phyloP scores from a whole-genome alignment of 2,329 filamentous ascomycete genomes.

The Nannizzia gypsea region DNA sequence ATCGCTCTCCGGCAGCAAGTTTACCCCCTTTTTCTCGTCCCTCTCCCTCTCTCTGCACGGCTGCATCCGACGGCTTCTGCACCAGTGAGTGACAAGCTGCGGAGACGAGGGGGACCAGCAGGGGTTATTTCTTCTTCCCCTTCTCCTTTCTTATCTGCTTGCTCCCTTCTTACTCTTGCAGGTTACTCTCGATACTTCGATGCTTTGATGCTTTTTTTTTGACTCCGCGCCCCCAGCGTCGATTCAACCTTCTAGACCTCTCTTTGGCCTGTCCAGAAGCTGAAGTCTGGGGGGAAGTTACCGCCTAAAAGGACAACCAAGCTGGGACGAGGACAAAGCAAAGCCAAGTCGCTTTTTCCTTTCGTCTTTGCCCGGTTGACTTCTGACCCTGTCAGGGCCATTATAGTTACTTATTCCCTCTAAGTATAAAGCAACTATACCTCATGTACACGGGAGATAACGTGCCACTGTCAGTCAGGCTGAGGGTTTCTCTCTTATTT shows the following conservation, averaged over 20 bases:
- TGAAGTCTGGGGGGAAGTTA: too few species aligned
- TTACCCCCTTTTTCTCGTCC: not conserved
- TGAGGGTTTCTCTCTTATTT: not conserved
- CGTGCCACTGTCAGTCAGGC: not conserved
- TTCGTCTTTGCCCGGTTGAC: too few species aligned
- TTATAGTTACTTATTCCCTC: too few species aligned
- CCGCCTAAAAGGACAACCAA: not conserved
- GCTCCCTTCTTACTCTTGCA: too few species aligned
- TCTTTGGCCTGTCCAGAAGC: too few species aligned
- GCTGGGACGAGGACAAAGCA: not conserved
- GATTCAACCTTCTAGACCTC: not conserved
- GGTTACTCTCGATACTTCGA: too few species aligned
- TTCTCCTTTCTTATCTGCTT: too few species aligned
- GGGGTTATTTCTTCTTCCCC: too few species aligned
- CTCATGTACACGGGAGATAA: not conserved
- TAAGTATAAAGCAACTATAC: too few species aligned
- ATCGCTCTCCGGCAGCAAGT: not conserved
- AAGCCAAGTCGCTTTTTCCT: not conserved
- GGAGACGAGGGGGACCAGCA: not conserved
- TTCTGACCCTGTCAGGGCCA: not conserved
- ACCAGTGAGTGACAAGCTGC: not conserved
- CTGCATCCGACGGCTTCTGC: not conserved
- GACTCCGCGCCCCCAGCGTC: not conserved
- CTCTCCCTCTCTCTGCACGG: not conserved
- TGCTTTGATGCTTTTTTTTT: not conserved